Conservation (phyloP, 345 rosid species). For the Salix dunnii region DNA sequence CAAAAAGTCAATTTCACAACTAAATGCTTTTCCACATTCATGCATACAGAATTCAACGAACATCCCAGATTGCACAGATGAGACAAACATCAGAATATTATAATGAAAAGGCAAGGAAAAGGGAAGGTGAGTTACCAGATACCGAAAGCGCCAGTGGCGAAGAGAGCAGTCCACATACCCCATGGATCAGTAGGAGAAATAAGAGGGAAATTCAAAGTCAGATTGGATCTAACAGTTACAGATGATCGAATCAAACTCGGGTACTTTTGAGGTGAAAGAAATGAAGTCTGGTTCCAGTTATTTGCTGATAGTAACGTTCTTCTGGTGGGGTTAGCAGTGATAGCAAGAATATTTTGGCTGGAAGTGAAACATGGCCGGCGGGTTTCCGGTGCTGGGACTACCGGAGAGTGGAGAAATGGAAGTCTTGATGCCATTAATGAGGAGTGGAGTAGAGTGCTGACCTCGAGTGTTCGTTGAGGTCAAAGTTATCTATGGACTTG, state of each 20-base stretch:
- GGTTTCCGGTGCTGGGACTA: slow-evolving; percentile 1
- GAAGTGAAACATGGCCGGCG: slow-evolving; percentile 21
- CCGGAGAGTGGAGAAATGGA: slow-evolving; percentile 21
- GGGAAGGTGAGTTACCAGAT: slow-evolving; percentile 50
- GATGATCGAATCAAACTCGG: slow-evolving; percentile 24
- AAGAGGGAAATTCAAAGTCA: slow-evolving; percentile 51
- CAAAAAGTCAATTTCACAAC: not conserved
- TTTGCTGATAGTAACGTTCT: not conserved
- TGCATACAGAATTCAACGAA: not conserved
- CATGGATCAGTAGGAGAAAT: slow-evolving; percentile 68
- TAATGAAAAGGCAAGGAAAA: not conserved
- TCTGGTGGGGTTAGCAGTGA: not conserved
- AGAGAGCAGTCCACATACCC: slow-evolving; percentile 87
- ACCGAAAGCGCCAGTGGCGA: slow-evolving; percentile 72
- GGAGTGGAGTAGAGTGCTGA: not conserved
- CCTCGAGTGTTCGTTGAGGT: not conserved
- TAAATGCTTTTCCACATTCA: not conserved
- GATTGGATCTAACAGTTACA: slow-evolving; percentile 48
- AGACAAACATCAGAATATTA: not conserved
- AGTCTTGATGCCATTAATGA: slow-evolving; percentile 39
- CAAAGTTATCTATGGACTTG: not conserved
- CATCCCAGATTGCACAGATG: not conserved
- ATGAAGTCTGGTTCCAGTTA: slow-evolving; percentile 14
- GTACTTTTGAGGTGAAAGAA: slow-evolving; percentile 26
- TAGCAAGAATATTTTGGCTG: slow-evolving; percentile 20